Conservation (phyloP, 2,329 filamentous ascomycete genomes). For the Madurella mycetomatis region DNA sequence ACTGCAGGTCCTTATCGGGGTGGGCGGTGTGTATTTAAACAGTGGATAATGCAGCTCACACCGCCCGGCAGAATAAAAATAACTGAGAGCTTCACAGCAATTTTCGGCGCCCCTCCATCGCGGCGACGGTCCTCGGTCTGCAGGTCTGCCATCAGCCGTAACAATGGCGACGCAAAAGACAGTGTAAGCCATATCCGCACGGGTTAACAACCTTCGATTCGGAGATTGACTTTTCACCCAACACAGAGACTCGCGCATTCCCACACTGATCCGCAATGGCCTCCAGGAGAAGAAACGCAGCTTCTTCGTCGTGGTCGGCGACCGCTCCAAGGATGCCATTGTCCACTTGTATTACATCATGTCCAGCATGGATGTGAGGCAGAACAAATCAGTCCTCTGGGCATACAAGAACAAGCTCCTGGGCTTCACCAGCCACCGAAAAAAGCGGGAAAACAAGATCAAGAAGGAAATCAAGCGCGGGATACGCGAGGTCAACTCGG, state of each 20-base stretch:
- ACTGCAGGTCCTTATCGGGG: neutral
- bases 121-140: neutral
- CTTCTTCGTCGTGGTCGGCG: slow-evolving; percentile 95
- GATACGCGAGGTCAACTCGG: slow-evolving; percentile 83
- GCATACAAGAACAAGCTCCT: slow-evolving; percentile 98
- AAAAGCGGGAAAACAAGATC: slow-evolving; percentile 97
- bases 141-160: slow-evolving; percentile 17
- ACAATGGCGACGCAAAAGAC: slow-evolving; percentile 60
- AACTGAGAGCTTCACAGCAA: slow-evolving; percentile 14
- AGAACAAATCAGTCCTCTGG: slow-evolving; percentile 96
- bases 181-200: slow-evolving; percentile 37
- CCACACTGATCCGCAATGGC: slow-evolving; percentile 85
- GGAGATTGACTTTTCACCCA: slow-evolving; percentile 1
- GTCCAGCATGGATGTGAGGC: slow-evolving; percentile 81
- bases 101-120: slow-evolving; percentile 21
- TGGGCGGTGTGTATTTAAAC: neutral
- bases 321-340: slow-evolving; percentile 92
- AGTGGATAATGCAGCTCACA: slow-evolving; percentile 5
- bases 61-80: slow-evolving; percentile 26
- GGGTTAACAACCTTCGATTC: neutral
- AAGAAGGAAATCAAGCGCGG: slow-evolving; percentile 97
- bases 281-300: slow-evolving; percentile 94
- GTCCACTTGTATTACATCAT: slow-evolving; percentile 91
- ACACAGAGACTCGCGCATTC: slow-evolving; percentile 78
- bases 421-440: slow-evolving; percentile 84